Evolutionary conservation across 148 eudicot species (phyloP).

Genomic region (Vaccinium vitisidaea): DNA sequence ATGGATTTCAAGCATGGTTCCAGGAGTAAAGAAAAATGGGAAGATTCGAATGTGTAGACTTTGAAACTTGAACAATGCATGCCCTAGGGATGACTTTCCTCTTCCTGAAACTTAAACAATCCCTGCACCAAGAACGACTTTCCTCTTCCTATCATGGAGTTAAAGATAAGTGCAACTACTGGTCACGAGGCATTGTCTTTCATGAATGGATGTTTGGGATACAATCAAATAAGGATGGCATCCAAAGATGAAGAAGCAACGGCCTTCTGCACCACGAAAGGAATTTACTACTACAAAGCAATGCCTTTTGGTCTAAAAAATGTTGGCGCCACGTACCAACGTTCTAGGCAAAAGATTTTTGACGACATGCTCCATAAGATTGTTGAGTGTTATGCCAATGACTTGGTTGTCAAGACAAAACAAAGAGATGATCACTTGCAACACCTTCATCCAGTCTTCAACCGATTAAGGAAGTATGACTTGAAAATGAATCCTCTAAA

Average conservation of each 20-base stretch:
- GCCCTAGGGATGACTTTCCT: not conserved
- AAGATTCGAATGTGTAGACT: conserved; percentile 6
- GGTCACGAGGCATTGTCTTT: not conserved
- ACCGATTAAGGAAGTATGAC: not conserved
- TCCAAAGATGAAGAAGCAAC: not conserved
- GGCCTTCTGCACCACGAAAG: not conserved
- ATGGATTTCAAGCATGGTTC: not conserved
- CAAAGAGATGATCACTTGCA: not conserved
- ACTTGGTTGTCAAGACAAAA: conserved; percentile 17
- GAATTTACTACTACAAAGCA: conserved; percentile 16
- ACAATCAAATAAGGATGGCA: not conserved
- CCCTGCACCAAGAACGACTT: not conserved
- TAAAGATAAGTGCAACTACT: not conserved
- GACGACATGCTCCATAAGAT: conserved; percentile 17
- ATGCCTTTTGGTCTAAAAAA: conserved; percentile 22
- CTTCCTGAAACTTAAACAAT: too few species aligned
- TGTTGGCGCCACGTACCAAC: conserved; percentile 10
- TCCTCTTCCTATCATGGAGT: conserved; percentile 8
- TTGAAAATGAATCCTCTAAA: conserved; percentile 22
- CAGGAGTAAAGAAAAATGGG: conserved; percentile 12
- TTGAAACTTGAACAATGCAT: not conserved
- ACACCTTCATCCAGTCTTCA: not conserved
- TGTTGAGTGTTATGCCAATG: conserved; percentile 16
- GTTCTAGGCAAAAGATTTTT: conserved; percentile 20
- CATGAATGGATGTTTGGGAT: not conserved